phyloP scores from a whole-genome alignment of 2,329 filamentous ascomycete genomes.

The Sclerotinia trifoliorum region DNA sequence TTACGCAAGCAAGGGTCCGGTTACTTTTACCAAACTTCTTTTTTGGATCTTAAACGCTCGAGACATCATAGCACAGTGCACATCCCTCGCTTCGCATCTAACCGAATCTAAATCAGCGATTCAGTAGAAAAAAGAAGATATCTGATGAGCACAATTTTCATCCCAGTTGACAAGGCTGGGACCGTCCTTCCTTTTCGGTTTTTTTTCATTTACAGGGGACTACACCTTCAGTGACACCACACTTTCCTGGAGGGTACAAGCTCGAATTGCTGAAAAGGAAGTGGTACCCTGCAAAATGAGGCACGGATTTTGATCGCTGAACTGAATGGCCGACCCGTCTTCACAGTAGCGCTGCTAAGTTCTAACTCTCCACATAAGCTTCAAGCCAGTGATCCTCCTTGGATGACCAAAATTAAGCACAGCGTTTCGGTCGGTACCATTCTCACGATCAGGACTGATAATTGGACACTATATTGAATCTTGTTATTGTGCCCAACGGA shows the following conservation, averaged over 20 bases:
- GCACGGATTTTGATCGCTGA: constrained; percentile 10
- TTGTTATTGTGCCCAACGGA: background rate
- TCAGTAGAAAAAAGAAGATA: constrained; percentile 2
- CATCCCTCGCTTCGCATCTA: constrained; percentile 1
- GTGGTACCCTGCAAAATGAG: constrained; percentile 11
- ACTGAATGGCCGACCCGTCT: background rate
- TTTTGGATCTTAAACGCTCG: constrained; percentile 4
- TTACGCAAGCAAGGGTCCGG: constrained; percentile 13
- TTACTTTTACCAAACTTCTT: constrained; percentile 3
- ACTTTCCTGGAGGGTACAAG: constrained; percentile 13
- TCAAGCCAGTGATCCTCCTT: constrained; percentile 14
- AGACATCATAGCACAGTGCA: constrained; percentile 15
- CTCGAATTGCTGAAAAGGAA: constrained; percentile 18
- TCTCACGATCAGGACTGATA: background rate
- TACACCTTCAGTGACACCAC: constrained; percentile 7
- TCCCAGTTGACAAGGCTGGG: constrained; percentile 22
- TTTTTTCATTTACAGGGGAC: constrained; percentile 4
- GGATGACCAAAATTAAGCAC: background rate
- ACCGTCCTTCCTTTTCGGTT: constrained; percentile 17
- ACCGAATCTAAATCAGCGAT: background rate
- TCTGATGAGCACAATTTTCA: constrained; percentile 4
- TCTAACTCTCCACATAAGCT: constrained; percentile 4
- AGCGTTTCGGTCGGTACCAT: background rate
- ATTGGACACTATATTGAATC: background rate
- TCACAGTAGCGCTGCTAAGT: background rate